Base-by-base conservation (phyloP, 2,329 filamentous ascomycete species). In the Monosporascus ibericus region DNA sequence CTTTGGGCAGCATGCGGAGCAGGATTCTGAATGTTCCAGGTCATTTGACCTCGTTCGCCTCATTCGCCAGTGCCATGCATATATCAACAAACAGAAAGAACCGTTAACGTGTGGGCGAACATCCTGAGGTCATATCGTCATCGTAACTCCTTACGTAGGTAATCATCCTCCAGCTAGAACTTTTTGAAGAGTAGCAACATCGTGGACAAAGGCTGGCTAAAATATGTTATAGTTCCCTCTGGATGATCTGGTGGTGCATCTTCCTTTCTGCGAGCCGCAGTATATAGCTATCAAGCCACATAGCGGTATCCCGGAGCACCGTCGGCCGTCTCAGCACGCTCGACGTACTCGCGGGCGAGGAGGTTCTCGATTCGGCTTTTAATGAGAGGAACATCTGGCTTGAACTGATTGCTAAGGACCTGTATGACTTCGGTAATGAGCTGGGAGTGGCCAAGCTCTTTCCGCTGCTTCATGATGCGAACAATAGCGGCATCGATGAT, bases 381-480 rank as follows among this genome's bases (percentile, higher is more conserved):
- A 72, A 92, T 86, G 72, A 92, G 83, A 30, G 78, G 76, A 37
- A 92, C 78, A 52, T 92, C 87, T 0, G 88, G 88, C 63, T 83
- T 86, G 75, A 92, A 92, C 44, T 86, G 84, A 48, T 75, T 72
- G 0, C 75, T 75, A 18, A 92, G 75, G 63, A 89, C 85, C n/a
- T 77, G 72, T 52, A 92, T 79, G 14, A 89, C 87, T 68, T 92
- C 87, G 18, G 78, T 80, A 42, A 90, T 75, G 49, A 92, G 82
- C 50, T 85, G 79, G 47, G 84, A 77, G 64, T 92, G 88, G 2
- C 77, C 70, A 14, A 88, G 78, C 58, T 85, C 79, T 66, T 91
- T 91, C 52, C 88, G 85, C 73, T 88, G 85, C 87, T 92, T 92
- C 88, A 92, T 92, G 63, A 91, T 91, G 48, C 88, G 78, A 54